Evolutionary conservation across 208 protist genomes (phyloP).

Genomic region (Naegleria lovaniensis): DNA sequence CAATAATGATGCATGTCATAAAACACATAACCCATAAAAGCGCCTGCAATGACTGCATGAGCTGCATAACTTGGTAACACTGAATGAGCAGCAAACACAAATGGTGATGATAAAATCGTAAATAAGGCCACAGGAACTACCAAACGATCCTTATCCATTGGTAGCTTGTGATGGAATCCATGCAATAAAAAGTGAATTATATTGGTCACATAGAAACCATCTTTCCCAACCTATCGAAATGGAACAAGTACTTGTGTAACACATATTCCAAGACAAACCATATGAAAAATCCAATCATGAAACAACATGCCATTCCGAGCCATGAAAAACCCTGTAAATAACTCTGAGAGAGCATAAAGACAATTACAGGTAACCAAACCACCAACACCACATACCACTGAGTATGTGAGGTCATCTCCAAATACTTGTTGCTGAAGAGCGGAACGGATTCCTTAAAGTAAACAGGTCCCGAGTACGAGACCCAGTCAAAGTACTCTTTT

Average conservation of each 20-base stretch:
- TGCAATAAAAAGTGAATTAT: background rate
- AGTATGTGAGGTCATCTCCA: background rate
- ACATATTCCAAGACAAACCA: background rate
- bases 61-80: background rate
- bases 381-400: background rate
- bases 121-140: background rate
- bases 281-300: background rate
- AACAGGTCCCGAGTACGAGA: background rate
- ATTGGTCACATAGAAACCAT: background rate
- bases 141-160: background rate
- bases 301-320: background rate
- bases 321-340: background rate
- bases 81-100: background rate
- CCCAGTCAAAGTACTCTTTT: background rate
- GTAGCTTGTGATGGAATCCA: background rate
- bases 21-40: background rate
- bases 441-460: background rate
- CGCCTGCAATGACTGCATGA: background rate
- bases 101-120: background rate
- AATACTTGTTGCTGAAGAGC: background rate
- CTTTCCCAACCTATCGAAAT: background rate
- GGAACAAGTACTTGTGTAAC: background rate
- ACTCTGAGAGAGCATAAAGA: background rate
- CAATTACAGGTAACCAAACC: background rate
- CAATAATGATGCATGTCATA: constrained; percentile 18